Conservation (phyloP, 2,329 filamentous ascomycete species). For the Fusarium odoratissimum region DNA sequence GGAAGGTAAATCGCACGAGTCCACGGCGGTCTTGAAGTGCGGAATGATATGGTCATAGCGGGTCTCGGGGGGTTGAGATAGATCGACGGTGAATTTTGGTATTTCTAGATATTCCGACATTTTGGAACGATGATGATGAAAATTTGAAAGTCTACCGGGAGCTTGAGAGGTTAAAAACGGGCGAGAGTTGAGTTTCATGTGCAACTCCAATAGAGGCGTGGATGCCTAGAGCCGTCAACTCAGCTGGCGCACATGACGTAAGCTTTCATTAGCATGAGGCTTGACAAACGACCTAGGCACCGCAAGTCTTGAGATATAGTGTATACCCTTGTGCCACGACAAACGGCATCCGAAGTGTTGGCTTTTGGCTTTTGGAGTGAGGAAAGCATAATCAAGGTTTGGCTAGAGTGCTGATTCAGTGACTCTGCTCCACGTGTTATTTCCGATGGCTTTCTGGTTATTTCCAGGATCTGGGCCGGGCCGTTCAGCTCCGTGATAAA, state of each 20-base stretch:
- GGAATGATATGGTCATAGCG: conserved; percentile 46
- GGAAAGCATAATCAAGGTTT: background rate
- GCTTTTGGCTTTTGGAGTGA: background rate
- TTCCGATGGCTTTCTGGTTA: background rate
- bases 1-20: conserved; percentile 49
- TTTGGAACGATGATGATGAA: no score
- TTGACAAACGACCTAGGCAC: background rate
- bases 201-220: background rate
- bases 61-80: conserved; percentile 41
- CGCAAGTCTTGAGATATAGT: rapidly evolving
- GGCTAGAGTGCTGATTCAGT: background rate
- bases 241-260: background rate
- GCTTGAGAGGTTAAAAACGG: background rate
- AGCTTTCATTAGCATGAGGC: background rate
- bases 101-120: conserved; percentile 10
- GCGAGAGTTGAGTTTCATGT: background rate
- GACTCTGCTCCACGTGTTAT: background rate
- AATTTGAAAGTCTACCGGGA: rapidly evolving
- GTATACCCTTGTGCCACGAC: rapidly evolving
- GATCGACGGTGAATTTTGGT: conserved; percentile 45
- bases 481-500: background rate
- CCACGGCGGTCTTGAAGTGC: conserved; percentile 29
- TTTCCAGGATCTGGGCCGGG: background rate
- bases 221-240: background rate
- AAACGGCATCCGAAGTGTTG: background rate